Evolutionary conservation across 1,284 basidiomycete genomes (phyloP), one percentile per base, ranked within the genome.

Genomic region (Moesziomyces globuligerus): DNA sequence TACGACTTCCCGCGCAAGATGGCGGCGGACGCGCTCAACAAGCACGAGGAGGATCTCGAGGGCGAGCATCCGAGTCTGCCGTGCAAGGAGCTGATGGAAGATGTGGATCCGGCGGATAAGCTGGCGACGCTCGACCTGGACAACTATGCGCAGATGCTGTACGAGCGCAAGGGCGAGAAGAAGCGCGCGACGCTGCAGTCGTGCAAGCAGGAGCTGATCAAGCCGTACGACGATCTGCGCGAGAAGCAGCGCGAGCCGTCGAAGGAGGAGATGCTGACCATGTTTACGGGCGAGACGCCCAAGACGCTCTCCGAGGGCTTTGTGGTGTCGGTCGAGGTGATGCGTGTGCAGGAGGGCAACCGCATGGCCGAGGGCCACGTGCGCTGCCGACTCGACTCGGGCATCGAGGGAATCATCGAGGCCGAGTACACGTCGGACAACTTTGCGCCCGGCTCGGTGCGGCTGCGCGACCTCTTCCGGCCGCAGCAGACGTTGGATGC

Each of bases 1-100:
- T 99, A 98, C 83, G 93, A 97, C 77, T 87, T 98, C 52, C 95
- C 96, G 1, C 90, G 93, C 42, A 98, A 98, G 85, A 98, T 99
- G 93, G 95, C 96, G 32, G 92, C 93, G 11, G 95, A 98, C 83
- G 93, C 95, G 7, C 87, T 98, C 23, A 95, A 97, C 78, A 87
- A 93, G 29, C 78, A 79, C 62, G 79, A 79, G 46, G 80, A 81
- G 62, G 80, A 81, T 54, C 62, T 79, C 28, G 79, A 79, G 34
- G 73, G 72, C 38, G 74, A 79, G 56, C 78, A 81, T 34, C 58
- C 73, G 7, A 79, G 76, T 50, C 28, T 74, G 47, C 72, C 75
- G 9, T 81, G 79, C 52, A 55, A 55, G 38, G 85, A 90, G 51
- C 89, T 99, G 80, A 93, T 97, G 90, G 86, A 89, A 44, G 91